Percentiles rank a stretch among this genome's conserved stretches.
phyloP scores from a whole-genome alignment of 768 basidiomycete genomes.

The Amanita subjunquillea region DNA sequence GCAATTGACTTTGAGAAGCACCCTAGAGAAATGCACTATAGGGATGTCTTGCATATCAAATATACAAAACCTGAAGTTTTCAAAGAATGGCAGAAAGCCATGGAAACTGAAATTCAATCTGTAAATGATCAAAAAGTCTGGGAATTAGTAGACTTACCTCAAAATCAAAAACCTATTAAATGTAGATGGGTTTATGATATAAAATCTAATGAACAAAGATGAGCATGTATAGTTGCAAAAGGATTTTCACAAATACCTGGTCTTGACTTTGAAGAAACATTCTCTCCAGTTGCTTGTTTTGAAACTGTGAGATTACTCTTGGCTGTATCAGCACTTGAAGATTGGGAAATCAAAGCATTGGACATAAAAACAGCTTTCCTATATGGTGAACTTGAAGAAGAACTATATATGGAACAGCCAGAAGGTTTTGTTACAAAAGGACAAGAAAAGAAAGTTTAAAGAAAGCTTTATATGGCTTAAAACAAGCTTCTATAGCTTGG shows the following conservation, averaged over 20 bases:
- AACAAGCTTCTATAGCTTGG: slow-evolving; percentile 7
- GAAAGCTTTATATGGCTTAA: slow-evolving; percentile 5
- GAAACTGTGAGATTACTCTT: too few species aligned
- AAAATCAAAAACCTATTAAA: background rate
- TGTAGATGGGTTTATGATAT: too few species aligned
- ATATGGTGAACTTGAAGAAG: background rate
- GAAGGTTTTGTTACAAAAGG: too few species aligned
- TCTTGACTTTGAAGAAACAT: background rate
- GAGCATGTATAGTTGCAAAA: background rate
- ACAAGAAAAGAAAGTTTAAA: background rate
- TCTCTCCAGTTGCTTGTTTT: too few species aligned
- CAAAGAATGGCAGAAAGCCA: background rate
- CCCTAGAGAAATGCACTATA: background rate
- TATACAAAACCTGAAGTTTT: background rate
- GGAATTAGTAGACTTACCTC: background rate
- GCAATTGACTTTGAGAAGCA: background rate
- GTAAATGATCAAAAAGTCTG: background rate
- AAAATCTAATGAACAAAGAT: background rate
- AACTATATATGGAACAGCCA: background rate
- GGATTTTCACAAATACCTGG: background rate
- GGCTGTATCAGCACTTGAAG: background rate
- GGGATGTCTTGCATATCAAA: background rate
- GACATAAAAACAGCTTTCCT: too few species aligned
- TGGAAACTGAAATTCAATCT: background rate
- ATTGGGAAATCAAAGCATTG: background rate